Evolutionary conservation across 176 grass and related monocot genomes (phyloP), one percentile per base, ranked within the genome.

Genomic region (Puccinellia tenuiflora): DNA sequence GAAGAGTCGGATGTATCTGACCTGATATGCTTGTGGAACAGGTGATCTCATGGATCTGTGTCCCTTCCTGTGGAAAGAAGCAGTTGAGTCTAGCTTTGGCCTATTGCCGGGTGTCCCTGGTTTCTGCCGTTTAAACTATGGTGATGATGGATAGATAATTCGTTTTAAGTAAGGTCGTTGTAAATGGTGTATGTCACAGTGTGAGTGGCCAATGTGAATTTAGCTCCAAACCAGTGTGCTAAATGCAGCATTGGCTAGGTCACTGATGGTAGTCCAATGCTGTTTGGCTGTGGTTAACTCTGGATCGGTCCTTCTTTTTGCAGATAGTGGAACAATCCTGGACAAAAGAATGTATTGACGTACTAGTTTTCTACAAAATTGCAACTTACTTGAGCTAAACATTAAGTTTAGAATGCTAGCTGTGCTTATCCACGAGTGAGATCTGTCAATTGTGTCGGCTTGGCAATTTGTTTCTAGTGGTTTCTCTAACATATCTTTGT

Each of bases 361-460:
- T 40, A n/a, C n/a, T n/a, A 50, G 68, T 72, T 46, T 17, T 72
- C 24, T 12, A 72, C 2, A 12, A 50, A 31, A 28, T 60, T 83
- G 22, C 46, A 40, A 6, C 48, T 80, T 81, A 6, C 48, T 80
- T 81, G 24, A 22, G 45, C 30, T 62, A 81, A 24, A 26, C 8
- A 71, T 51, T 70, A 70, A 78, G 53, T 35, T 29, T 67, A 75
- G 48, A 31, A 76, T 25, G 70, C 20, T 62, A 82, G 30, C 48
- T 42, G 22, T 33, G 52, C 53, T 89, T 89, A 81, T 89, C 55
- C 25, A 57, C 57, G 71, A 81, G n/a, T 42, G 77, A 85, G 76
- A 88, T 48, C 61, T 84, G 47, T 80, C 73, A 25, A 75, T 22
- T 18, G 7, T 53, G 78, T 55, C 72, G 54, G 72, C 45, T 81